Base-by-base conservation (phyloP, 805 yeast genomes). In the Yarrowia bubula region DNA sequence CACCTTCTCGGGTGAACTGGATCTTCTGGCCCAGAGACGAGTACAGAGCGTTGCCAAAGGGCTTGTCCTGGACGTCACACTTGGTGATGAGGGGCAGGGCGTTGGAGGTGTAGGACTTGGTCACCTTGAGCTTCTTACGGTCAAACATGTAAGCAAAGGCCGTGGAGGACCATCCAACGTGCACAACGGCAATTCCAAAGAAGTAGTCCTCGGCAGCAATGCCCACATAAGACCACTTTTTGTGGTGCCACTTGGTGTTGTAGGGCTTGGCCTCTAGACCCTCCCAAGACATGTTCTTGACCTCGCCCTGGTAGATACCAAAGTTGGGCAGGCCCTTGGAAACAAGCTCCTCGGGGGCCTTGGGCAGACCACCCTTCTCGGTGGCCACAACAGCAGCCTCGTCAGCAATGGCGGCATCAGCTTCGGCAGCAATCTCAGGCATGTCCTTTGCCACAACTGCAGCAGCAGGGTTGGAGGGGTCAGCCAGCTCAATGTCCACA, bases 91-190 rank as follows among this genome's bases (percentile, higher is more conserved):
- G 43, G 0, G 64, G 64, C 18, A 58, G 33, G 13, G 41, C 64
- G 43, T 33, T 58, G 43, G 64, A 43, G 3, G 51, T 33, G 28
- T 18, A 58, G 22, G 48, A 35, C 18, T 43, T 58, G 28, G 51
- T 44, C 15, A 58, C 64, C 35, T 22, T 18, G 9, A 43, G 17
- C 51, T 43, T 43, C 64, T 58, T 44, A 3, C 51, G 51, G 51
- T 58, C 64, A 43, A 58, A 58, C 50, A 58, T 44, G 51, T 58
- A 58, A 7, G 64, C 64, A 22, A 58, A 58, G 11, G 64, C 64
- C 3, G 64, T 58, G n/a, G 50, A 31, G n/a, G 64, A 35, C 64
- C 64, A 58, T 8, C 64, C 64, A 7, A 58, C 64, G 13, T 58
- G 51, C n/a, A 38, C 48, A n/a, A 58, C 35, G 11, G 64, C 64